Base-by-base conservation (phyloP, 176 grass and related monocot species). In the Carex parvula region DNA sequence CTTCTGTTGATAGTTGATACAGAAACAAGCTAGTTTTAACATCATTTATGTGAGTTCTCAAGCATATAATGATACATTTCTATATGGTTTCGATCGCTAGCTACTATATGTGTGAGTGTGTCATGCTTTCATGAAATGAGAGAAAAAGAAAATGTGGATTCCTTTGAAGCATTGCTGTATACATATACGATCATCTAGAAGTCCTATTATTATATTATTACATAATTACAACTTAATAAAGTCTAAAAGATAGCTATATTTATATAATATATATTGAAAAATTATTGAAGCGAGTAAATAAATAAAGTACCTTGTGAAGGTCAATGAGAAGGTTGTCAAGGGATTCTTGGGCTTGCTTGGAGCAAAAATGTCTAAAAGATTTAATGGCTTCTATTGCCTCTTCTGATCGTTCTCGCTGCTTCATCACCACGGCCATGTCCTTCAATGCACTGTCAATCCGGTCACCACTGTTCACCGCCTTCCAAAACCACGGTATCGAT, bases 341-440 rank as follows among this genome's bases (percentile, higher is more conserved):
- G 3, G 94, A 89, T 39, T 97, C 91, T 68, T 97, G 94, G 0
- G 91, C 88, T 42, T 94, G 90, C 62, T 80, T 87, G 55, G 91
- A 89, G 88, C 94, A 97, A 56, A 94, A 88, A 67, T 92, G 88
- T 5, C 94, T 86, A 13, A 92, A 86, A 15, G 90, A 94, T 57
- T 87, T 81, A 84, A 97, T 83, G 57, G 91, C 94, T 70, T 94
- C 91, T 33, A 97, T 81, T 30, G 94, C 94, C 26, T 97, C 91
- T 46, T 72, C 21, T 1, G 86, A 86, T 42, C 91, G 91, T 0
- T 92, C 90, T 20, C 86, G 79, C 80, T 97, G 94, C 90, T 97
- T 97, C 92, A 94, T 94, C 46, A 97, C 94, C 61, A 97, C 90
- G 4, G 88, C 91, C 94, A 97, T 97, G 88, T 97, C 94, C 84